Conservation (phyloP, 2,329 filamentous ascomycete genomes). For the Furcasterigmium furcatum region DNA sequence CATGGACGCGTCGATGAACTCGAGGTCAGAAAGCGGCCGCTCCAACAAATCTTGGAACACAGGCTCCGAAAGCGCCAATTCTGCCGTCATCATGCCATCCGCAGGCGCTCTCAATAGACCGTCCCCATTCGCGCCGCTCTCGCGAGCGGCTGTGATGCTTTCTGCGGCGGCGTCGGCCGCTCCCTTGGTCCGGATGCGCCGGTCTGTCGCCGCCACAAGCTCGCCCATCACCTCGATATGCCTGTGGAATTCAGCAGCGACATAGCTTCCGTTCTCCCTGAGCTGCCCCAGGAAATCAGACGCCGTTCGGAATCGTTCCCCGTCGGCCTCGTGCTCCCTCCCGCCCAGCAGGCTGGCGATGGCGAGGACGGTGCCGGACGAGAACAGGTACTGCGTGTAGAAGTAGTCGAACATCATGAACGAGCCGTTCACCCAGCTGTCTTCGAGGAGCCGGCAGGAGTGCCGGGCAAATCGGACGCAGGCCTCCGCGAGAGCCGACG, state of each 20-base stretch:
- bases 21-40: slow-evolving; percentile 25
- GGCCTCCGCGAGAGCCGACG: slow-evolving; percentile 35
- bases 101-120: neutral
- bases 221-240: slow-evolving; percentile 32
- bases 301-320: slow-evolving; percentile 34
- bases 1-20: slow-evolving; percentile 23
- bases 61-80: slow-evolving; percentile 29
- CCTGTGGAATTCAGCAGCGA: slow-evolving; percentile 35
- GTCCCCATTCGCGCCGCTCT: neutral
- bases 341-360: slow-evolving; percentile 34
- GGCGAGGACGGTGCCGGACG: slow-evolving; percentile 37
- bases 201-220: slow-evolving; percentile 13
- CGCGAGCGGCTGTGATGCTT: too few species aligned
- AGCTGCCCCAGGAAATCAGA: slow-evolving; percentile 33
- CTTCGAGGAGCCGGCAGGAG: slow-evolving; percentile 35
- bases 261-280: slow-evolving; percentile 33
- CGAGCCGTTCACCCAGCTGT: slow-evolving; percentile 41
- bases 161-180: neutral
- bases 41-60: slow-evolving; percentile 29
- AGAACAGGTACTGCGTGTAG: slow-evolving; percentile 43
- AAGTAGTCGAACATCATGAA: slow-evolving; percentile 45
- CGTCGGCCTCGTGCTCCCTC: slow-evolving; percentile 26
- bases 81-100: slow-evolving; percentile 19
- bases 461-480: slow-evolving; percentile 41
- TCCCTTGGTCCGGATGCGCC: slow-evolving; percentile 2